These are phyloP conservation scores for Anisodus tanguticus DNA, from an alignment of 257 asterid genomes.

Conservation along the genomic window DNA sequence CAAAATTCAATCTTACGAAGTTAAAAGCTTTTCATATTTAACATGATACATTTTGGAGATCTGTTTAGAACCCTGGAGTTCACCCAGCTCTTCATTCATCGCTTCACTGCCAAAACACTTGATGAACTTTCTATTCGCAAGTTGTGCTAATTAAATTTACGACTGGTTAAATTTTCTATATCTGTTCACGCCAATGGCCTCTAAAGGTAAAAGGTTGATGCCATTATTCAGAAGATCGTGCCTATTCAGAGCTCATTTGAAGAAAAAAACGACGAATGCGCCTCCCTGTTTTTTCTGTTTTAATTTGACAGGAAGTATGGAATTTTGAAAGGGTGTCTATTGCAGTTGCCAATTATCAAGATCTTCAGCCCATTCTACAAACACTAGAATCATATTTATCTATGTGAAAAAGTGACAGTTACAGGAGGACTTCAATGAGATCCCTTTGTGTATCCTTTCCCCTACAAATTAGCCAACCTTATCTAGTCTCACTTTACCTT, in stretches of 20 bases:
- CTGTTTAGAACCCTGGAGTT: not conserved
- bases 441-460: not conserved
- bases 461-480: not conserved
- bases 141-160: not conserved
- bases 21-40: not conserved
- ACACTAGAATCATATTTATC: not conserved
- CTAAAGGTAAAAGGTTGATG: not conserved
- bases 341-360: not conserved
- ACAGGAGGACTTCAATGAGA: not conserved
- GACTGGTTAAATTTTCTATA: not conserved
- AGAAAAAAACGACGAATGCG: not conserved
- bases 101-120: not conserved
- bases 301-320: not conserved
- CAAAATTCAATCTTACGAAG: not conserved
- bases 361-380: not conserved
- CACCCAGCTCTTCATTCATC: not conserved
- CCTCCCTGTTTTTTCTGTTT: not conserved
- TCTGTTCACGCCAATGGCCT: not conserved
- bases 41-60: not conserved
- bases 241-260: not conserved
- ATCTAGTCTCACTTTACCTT: not conserved
- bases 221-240: not conserved
- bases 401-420: no score
- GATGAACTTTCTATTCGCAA: not conserved
- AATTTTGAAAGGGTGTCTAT: not conserved